Evolutionary conservation across 257 asterid species (phyloP).

Genomic region (Przewalskia tangutica): DNA sequence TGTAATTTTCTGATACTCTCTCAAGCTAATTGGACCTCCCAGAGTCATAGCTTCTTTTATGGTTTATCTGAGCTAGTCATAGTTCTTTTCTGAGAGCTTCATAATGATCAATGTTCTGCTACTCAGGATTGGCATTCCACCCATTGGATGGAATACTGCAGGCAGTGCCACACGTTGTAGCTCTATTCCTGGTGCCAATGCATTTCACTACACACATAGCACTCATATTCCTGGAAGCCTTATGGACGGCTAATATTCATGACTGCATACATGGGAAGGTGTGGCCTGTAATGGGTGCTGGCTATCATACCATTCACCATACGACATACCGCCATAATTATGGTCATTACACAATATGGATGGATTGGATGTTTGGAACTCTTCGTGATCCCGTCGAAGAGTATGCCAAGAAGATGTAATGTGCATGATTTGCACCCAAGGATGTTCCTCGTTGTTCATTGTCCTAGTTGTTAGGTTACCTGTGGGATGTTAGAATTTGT

Average conservation of each 20-base stretch:
- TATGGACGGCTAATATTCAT: conserved; percentile 94
- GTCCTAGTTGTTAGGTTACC: not conserved
- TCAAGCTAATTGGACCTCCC: not conserved
- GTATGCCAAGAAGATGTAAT: conserved; percentile 50
- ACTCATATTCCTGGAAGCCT: conserved; percentile 62
- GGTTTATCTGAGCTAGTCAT: not conserved
- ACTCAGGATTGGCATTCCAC: conserved; percentile 86
- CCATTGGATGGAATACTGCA: conserved; percentile 91
- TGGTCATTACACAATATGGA: conserved; percentile 94
- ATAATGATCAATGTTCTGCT: not conserved
- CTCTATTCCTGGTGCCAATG: conserved; percentile 66
- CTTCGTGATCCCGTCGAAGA: conserved; percentile 77
- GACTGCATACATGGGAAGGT: conserved; percentile 82
- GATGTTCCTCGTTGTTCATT: not conserved
- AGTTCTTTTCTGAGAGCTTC: not conserved
- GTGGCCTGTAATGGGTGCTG: conserved; percentile 99
- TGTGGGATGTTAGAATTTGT: not conserved
- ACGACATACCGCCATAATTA: conserved; percentile 94
- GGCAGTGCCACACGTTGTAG: conserved; percentile 76
- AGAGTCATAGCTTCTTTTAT: not conserved
- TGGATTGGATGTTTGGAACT: conserved; percentile 99
- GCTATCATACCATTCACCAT: conserved; percentile 96
- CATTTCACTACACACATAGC: conserved; percentile 72
- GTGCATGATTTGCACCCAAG: not conserved
- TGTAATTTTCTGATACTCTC: not conserved